Evolutionary conservation across 73 alveolate genomes (phyloP).

Genomic region (Paramecium caudatum): DNA sequence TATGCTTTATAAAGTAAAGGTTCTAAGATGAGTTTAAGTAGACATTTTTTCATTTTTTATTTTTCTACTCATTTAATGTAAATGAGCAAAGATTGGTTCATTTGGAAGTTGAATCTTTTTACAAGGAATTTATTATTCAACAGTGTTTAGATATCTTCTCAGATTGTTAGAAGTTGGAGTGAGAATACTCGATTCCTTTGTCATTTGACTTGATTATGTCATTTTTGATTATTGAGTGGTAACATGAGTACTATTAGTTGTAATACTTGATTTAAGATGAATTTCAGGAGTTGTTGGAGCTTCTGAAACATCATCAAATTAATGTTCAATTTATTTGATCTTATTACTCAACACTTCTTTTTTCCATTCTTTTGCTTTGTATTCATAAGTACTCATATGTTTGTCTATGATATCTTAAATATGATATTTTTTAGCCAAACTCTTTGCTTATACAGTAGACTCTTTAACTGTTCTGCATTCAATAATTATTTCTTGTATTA

Average conservation of each 20-base stretch:
- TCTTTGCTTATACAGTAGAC: not conserved
- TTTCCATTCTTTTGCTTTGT: slow-evolving; percentile 56
- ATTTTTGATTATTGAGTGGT: slow-evolving; percentile 4
- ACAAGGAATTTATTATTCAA: slow-evolving; percentile 11
- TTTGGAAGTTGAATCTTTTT: not conserved
- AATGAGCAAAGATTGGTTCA: slow-evolving; percentile 21
- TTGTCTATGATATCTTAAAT: slow-evolving; percentile 15
- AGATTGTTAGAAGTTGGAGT: slow-evolving; percentile 52
- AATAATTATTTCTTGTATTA: not conserved
- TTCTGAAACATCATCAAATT: slow-evolving; percentile 37
- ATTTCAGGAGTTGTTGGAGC: slow-evolving; percentile 60
- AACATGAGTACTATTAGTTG: not conserved
- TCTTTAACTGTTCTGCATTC: slow-evolving; percentile 14
- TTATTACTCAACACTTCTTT: slow-evolving; percentile 41
- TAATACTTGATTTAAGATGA: slow-evolving; percentile 8
- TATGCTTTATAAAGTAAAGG: slow-evolving; percentile 17
- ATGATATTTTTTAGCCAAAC: slow-evolving; percentile 6
- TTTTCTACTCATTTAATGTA: slow-evolving; percentile 45
- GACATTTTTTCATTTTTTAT: slow-evolving; percentile 22
- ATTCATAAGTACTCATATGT: slow-evolving; percentile 12
- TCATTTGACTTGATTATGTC: not conserved
- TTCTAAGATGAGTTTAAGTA: slow-evolving; percentile 32
- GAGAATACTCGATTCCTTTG: not conserved
- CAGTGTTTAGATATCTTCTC: slow-evolving; percentile 9
- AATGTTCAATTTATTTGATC: slow-evolving; percentile 20